Evolutionary conservation across 2,329 filamentous ascomycete species (phyloP).

Genomic region (Cordyceps militaris): DNA sequence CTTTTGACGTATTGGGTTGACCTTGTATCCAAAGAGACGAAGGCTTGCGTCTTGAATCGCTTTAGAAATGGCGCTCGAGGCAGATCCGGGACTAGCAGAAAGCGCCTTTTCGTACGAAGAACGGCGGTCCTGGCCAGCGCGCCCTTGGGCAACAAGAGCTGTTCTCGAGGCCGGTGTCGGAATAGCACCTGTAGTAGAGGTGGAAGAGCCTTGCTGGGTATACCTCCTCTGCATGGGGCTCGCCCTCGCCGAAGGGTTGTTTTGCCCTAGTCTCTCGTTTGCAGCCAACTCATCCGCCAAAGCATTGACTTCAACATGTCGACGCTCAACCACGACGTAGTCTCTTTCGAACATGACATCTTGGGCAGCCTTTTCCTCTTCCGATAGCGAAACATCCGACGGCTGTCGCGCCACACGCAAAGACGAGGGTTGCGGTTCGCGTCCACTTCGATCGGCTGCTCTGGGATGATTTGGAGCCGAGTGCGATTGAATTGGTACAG

Average conservation of each 20-base stretch:
- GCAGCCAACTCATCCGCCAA: constrained; percentile 92
- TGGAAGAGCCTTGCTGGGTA: constrained; percentile 68
- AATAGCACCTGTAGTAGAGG: constrained; percentile 62
- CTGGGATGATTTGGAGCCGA: constrained; percentile 41
- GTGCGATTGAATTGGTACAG: constrained; percentile 37
- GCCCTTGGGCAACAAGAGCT: constrained; percentile 65
- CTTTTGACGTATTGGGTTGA: constrained; percentile 57
- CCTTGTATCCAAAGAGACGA: constrained; percentile 64
- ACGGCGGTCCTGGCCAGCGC: constrained; percentile 64
- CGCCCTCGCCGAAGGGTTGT: constrained; percentile 45
- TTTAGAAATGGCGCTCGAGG: constrained; percentile 88
- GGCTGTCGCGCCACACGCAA: neutral
- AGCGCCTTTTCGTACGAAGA: constrained; percentile 71
- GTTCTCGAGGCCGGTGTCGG: constrained; percentile 61
- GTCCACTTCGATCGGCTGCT: constrained; percentile 16
- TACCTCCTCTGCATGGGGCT: constrained; percentile 65
- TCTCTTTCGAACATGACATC: constrained; percentile 88
- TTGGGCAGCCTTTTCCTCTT: constrained; percentile 68
- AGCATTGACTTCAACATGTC: constrained; percentile 91
- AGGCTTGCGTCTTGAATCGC: constrained; percentile 88
- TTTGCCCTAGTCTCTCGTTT: constrained; percentile 56
- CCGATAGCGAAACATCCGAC: constrained; percentile 34
- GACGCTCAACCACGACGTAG: constrained; percentile 93
- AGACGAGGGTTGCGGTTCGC: constrained; percentile 9
- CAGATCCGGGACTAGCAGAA: constrained; percentile 62